Evolutionary conservation across 2,329 filamentous ascomycete species (phyloP).

Genomic region (Pyrenochaeta sp.): DNA sequence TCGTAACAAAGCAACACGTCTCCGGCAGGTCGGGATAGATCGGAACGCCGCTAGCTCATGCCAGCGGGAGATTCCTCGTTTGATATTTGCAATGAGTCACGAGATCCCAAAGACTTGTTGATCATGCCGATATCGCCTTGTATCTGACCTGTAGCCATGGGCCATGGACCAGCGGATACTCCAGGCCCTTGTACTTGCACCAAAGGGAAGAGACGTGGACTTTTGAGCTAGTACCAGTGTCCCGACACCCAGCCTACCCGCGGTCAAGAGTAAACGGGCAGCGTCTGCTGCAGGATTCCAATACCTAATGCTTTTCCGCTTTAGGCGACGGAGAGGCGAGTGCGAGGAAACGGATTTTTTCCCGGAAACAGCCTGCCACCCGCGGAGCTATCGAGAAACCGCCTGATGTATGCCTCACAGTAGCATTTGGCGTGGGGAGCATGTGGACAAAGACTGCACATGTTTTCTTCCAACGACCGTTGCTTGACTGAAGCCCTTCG

Average conservation of each 20-base stretch:
- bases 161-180: background rate
- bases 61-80: conserved; percentile 22
- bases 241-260: conserved; percentile 10
- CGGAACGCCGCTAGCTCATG: conserved; percentile 35
- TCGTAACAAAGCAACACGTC: conserved; percentile 12
- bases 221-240: conserved; percentile 18
- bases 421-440: background rate
- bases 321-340: conserved; percentile 13
- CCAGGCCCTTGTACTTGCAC: background rate
- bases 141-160: background rate
- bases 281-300: conserved; percentile 7
- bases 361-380: conserved; percentile 13
- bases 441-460: background rate
- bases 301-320: conserved; percentile 27
- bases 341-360: conserved; percentile 19
- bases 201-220: background rate
- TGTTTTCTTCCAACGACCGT: background rate
- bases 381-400: conserved; percentile 25
- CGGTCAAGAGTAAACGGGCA: conserved; percentile 9
- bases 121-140: background rate
- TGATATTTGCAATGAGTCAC: conserved; percentile 47
- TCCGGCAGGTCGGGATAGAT: conserved; percentile 35
- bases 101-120: conserved; percentile 20
- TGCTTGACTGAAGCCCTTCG: no score
- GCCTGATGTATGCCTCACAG: conserved; percentile 5